These are phyloP conservation scores for Trichoderma guizhouense DNA, from an alignment of 2,329 filamentous ascomycete species.

Conservation along the genomic window DNA sequence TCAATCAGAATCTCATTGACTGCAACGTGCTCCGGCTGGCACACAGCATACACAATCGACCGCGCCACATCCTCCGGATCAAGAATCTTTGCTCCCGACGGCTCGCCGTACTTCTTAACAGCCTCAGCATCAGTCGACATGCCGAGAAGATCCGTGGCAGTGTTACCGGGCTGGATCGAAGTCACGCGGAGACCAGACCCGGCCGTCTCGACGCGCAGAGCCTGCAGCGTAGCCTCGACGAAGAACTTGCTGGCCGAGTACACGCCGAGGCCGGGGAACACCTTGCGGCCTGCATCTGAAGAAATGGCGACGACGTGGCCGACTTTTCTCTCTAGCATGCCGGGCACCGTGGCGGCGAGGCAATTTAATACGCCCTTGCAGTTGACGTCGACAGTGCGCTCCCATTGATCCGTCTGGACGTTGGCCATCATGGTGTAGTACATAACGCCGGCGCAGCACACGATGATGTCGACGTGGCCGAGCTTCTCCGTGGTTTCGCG, in stretches of 20 bases:
- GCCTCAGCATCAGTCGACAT: constrained; percentile 77
- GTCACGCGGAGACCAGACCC: constrained; percentile 71
- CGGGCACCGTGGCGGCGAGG: constrained; percentile 64
- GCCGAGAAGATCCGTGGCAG: constrained; percentile 66
- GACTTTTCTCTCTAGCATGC: constrained; percentile 64
- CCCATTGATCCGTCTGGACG: constrained; percentile 69
- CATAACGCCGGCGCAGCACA: constrained; percentile 80
- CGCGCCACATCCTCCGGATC: constrained; percentile 68
- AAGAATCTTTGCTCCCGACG: constrained; percentile 71
- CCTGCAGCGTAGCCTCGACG: constrained; percentile 76
- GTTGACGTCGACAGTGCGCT: constrained; percentile 79
- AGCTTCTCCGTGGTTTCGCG: constrained; percentile 56
- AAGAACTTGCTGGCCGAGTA: constrained; percentile 86
- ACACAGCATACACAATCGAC: constrained; percentile 70
- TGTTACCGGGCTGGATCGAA: constrained; percentile 73
- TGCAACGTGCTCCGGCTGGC: constrained; percentile 70
- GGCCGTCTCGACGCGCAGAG: constrained; percentile 70
- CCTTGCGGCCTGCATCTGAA: constrained; percentile 76
- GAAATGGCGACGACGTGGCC: constrained; percentile 80
- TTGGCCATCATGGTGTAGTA: constrained; percentile 88
- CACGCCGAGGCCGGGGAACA: constrained; percentile 76
- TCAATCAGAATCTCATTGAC: constrained; percentile 81
- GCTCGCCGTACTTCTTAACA: constrained; percentile 73
- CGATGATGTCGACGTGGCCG: constrained; percentile 73
- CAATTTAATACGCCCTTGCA: constrained; percentile 79